Evolutionary conservation across 2,329 filamentous ascomycete species (phyloP), one percentile per base, ranked within the genome.

Genomic region (Phialophora chinensis): DNA sequence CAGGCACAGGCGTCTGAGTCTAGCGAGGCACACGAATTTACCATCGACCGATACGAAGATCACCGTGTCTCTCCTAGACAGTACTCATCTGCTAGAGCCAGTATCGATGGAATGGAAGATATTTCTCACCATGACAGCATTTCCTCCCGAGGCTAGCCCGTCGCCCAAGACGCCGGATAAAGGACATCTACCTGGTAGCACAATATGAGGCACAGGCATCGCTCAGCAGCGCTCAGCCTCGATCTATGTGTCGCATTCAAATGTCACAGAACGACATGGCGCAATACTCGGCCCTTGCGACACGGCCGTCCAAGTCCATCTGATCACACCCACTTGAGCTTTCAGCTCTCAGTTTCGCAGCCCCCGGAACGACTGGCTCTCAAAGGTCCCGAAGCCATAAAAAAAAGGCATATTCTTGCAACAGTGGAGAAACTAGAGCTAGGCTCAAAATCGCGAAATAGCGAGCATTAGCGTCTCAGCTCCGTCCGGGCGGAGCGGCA

Each of bases 1-100:
- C 96, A 0, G 93, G 93, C 27, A 98, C 96, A 27, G 91, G 91
- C 35, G 82, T 88, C 25, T 89, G 76, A 74, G 57, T 8, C 4
- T 1, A 17, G n/a, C 27, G 17, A 47, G 56, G 27, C 52, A 62
- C 52, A 62, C 53, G 47, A 31, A 29, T 12, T 8, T 12, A 52
- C 12, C 10, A 1, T 52, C 49, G 5, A 20, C 7, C 8, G 8
- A 12, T 12, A 23, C 20, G 23, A 17, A 12, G 25, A 23, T 17
- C 10, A 27, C 49, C 14, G 11, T 27, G 49, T 8, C 49, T 52
- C 6, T 27, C 1, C 10, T 52, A 3, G 20, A 52, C 11, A 23
- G 17, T 25, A 17, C 23, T 27, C 5, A 27, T 4, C 8, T 29
- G 20, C 20, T 27, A 29, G 49, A 12, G 25, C 49, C 20, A 52